A percentile compares a stretch with the other conserved stretches of the same genome.
phyloP scores from a whole-genome alignment of 176 grass and related monocot species.

The bread wheat (Triticum aestivum) region DNA sequence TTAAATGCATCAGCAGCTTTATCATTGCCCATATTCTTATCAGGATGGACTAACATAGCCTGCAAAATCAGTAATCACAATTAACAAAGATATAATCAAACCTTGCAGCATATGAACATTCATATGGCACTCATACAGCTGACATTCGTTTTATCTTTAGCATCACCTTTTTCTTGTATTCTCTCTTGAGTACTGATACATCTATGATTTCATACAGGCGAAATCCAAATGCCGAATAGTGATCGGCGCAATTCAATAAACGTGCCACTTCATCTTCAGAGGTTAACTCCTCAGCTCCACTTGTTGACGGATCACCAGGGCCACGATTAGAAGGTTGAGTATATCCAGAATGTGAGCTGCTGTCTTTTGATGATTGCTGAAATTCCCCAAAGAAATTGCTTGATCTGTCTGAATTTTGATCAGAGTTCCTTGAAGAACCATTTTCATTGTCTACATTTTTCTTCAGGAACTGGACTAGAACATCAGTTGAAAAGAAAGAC shows the following conservation, averaged over 20 bases:
- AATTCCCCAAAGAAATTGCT: constrained; percentile 56
- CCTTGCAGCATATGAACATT: constrained; percentile 18
- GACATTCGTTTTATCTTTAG: constrained; percentile 24
- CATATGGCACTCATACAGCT: not conserved
- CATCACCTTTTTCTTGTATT: constrained; percentile 99
- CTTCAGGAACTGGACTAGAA: constrained; percentile 81
- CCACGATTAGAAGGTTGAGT: constrained; percentile 39
- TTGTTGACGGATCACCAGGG: constrained; percentile 77
- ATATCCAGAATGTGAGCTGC: constrained; percentile 47
- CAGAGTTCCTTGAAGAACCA: constrained; percentile 46
- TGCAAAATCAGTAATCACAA: constrained; percentile 53
- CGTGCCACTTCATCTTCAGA: constrained; percentile 91
- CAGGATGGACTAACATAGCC: constrained; percentile 99
- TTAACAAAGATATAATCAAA: constrained; percentile 21
- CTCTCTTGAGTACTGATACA: constrained; percentile 76
- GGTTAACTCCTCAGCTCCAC: constrained; percentile 70
- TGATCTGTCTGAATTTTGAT: constrained; percentile 47
- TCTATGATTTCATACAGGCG: constrained; percentile 75
- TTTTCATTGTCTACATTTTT: constrained; percentile 58
- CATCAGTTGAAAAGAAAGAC: constrained; percentile 93
- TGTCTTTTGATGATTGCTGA: constrained; percentile 45
- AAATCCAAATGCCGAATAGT: constrained; percentile 95
- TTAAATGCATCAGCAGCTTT: constrained; percentile 99
- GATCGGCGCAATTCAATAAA: constrained; percentile 82
- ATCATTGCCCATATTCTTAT: constrained; percentile 99